phyloP scores from a whole-genome alignment of 768 basidiomycete species.

The Dentipellis sp. region DNA sequence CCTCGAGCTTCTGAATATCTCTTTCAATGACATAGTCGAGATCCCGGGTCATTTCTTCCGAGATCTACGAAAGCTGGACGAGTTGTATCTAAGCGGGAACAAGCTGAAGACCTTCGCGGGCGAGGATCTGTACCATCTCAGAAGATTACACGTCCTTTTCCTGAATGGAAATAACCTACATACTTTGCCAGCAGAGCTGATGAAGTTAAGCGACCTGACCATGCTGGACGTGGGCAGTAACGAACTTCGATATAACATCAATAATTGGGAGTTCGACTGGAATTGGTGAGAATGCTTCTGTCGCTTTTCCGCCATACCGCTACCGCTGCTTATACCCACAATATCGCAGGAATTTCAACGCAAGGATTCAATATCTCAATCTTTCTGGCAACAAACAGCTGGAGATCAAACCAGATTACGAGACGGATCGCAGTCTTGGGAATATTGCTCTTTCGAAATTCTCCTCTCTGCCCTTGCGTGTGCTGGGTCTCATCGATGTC shows the following conservation, averaged over 20 bases:
- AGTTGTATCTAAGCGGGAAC: conserved; percentile 94
- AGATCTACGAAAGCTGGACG: conserved; percentile 64
- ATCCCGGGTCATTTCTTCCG: conserved; percentile 71
- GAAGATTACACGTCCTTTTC: conserved; percentile 63
- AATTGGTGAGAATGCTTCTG: conserved; percentile 64
- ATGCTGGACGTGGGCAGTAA: conserved; percentile 93
- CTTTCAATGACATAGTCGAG: conserved; percentile 91
- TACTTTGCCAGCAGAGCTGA: conserved; percentile 85
- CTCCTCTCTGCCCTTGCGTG: conserved; percentile 36
- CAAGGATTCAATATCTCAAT: conserved; percentile 87
- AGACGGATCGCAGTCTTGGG: conserved; percentile 68
- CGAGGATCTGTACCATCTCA: conserved; percentile 74
- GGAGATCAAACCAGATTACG: conserved; percentile 78
- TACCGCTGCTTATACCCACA: conserved; percentile 1
- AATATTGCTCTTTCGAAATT: conserved; percentile 30
- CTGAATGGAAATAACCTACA: conserved; percentile 92
- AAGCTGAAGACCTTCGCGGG: conserved; percentile 81
- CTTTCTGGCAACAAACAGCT: conserved; percentile 94
- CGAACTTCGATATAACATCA: conserved; percentile 90
- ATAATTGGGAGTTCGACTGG: conserved; percentile 99
- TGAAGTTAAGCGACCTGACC: conserved; percentile 67
- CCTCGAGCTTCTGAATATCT: conserved; percentile 81
- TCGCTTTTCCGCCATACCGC: not conserved
- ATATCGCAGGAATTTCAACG: conserved; percentile 83
- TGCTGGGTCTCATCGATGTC: conserved; percentile 96